A percentile compares a stretch with the other conserved stretches of the same genome.
Conservation (phyloP, 345 rosid genomes). For the Populus simonii region DNA sequence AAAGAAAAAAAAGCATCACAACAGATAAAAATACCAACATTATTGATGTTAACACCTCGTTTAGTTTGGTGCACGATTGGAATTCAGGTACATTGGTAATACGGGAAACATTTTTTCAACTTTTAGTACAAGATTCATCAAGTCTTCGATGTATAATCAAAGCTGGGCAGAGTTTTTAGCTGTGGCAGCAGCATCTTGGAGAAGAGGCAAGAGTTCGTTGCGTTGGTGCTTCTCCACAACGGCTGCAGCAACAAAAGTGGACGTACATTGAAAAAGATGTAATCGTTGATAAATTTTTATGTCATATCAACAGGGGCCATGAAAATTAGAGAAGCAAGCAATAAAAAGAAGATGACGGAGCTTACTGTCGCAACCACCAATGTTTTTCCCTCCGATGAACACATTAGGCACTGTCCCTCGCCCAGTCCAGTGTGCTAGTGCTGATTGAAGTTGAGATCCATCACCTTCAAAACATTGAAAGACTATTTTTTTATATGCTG, state of each 20-base stretch:
- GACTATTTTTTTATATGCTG: background rate
- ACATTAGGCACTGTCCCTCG: conserved; percentile 61
- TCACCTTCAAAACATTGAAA: conserved; percentile 32
- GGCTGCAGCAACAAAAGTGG: conserved; percentile 32
- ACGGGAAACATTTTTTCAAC: background rate
- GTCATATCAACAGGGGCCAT: background rate
- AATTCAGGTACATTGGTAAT: background rate
- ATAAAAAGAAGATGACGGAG: no score
- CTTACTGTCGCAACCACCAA: conserved; percentile 72
- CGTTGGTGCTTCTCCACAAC: conserved; percentile 44
- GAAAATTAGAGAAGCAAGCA: background rate
- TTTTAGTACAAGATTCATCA: background rate
- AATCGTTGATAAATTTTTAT: background rate
- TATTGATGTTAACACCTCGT: background rate
- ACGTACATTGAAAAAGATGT: background rate
- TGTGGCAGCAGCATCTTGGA: conserved; percentile 54
- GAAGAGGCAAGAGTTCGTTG: conserved; percentile 56
- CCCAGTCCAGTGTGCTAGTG: conserved; percentile 60
- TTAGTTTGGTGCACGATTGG: background rate
- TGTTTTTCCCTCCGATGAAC: conserved; percentile 62
- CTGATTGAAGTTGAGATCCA: conserved; percentile 47
- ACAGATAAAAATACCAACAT: background rate
- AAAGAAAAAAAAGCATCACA: background rate
- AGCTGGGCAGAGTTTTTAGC: conserved; percentile 42
- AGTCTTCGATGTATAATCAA: conserved; percentile 7